Conservation (phyloP, 768 basidiomycete genomes). For the Amanita brunnescens region DNA sequence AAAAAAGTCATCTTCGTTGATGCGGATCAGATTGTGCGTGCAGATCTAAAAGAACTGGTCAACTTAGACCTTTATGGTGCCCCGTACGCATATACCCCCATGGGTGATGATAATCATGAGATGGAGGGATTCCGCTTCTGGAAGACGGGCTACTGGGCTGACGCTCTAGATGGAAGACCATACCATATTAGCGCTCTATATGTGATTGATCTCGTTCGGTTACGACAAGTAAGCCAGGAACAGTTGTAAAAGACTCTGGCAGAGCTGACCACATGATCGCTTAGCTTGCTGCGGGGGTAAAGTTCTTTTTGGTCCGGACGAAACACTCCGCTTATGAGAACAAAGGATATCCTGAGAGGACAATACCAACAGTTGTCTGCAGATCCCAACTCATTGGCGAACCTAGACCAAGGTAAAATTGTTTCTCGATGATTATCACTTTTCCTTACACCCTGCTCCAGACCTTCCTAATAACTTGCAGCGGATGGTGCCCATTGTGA, state of each 20-base stretch:
- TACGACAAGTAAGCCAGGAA: constrained; percentile 63
- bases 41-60: constrained; percentile 93
- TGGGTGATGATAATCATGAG: constrained; percentile 91
- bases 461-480: constrained; percentile 97
- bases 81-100: constrained; percentile 93
- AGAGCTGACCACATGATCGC: background rate
- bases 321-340: constrained; percentile 7
- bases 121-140: constrained; percentile 99
- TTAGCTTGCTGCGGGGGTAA: constrained; percentile 47
- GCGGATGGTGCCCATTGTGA: constrained; percentile 83
- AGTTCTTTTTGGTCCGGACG: constrained; percentile 6
- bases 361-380: constrained; percentile 92
- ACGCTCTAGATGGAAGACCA: constrained; percentile 72
- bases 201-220: constrained; percentile 90
- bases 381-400: constrained; percentile 90
- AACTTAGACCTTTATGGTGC: constrained; percentile 88
- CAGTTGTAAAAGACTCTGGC: background rate
- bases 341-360: constrained; percentile 77
- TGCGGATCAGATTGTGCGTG: constrained; percentile 93
- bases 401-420: constrained; percentile 84
- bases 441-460: constrained; percentile 17
- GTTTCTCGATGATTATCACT: background rate
- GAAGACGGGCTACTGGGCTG: constrained; percentile 95
- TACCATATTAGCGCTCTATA: constrained; percentile 99
- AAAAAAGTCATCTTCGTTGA: constrained; percentile 99